phyloP scores from a whole-genome alignment of 306 rosid species.

The Aeschynomene evenia region DNA sequence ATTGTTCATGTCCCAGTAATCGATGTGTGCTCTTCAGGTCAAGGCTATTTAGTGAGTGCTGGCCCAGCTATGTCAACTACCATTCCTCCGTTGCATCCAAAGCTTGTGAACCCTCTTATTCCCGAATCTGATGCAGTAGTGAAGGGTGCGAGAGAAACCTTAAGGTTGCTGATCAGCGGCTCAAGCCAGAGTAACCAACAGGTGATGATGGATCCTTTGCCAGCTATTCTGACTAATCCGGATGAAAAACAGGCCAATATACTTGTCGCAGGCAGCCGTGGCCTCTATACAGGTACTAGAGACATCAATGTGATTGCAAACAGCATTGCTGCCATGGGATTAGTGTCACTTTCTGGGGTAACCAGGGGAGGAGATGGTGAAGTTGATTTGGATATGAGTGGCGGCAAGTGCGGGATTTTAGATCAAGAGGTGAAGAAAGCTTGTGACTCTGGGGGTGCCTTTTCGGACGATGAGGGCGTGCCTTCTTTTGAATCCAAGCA shows the following conservation, averaged over 20 bases:
- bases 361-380: slow-evolving; percentile 38
- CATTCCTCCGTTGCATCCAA: slow-evolving; percentile 75
- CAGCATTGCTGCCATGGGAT: slow-evolving; percentile 84
- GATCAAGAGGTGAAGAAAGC: slow-evolving; percentile 37
- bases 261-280: slow-evolving; percentile 77
- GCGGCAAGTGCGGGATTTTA: slow-evolving; percentile 27
- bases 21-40: slow-evolving; percentile 90
- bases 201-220: slow-evolving; percentile 59
- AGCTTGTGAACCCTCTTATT: slow-evolving; percentile 64
- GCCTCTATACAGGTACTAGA: slow-evolving; percentile 66
- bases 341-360: slow-evolving; percentile 68
- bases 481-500: slow-evolving; percentile 41
- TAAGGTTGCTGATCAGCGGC: slow-evolving; percentile 74
- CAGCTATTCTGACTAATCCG: slow-evolving; percentile 62
- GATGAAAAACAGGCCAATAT: slow-evolving; percentile 49
- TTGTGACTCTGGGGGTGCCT: slow-evolving; percentile 42
- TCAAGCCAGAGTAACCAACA: slow-evolving; percentile 70
- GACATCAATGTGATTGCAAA: slow-evolving; percentile 71
- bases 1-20: slow-evolving; percentile 90
- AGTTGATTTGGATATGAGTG: slow-evolving; percentile 22
- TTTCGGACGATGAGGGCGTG: slow-evolving; percentile 39
- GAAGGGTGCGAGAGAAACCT: slow-evolving; percentile 90
- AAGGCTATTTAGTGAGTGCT: slow-evolving; percentile 88
- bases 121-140: slow-evolving; percentile 73
- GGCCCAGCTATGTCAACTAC: slow-evolving; percentile 75